Conservation (phyloP, 805 yeast genomes). For the Yamadazyma akitaensis region DNA sequence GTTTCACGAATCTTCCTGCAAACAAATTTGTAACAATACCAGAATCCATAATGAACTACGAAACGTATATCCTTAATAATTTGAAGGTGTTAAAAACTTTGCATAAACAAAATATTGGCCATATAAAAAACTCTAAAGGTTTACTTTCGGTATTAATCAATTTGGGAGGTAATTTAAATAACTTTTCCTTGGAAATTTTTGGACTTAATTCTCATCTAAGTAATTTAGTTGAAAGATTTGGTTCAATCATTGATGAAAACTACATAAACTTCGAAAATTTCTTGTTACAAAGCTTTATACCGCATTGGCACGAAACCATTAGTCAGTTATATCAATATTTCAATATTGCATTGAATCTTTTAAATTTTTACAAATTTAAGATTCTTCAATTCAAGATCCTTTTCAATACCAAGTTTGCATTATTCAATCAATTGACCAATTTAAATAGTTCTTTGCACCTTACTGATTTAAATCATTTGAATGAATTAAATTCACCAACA, state of each 20-base stretch:
- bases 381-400: constrained; percentile 46
- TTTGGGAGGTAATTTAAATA: constrained; percentile 55
- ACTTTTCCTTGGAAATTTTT: constrained; percentile 47
- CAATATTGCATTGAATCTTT: constrained; percentile 39
- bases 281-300: constrained; percentile 33
- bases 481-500: constrained; percentile 38
- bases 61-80: constrained; percentile 30
- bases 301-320: constrained; percentile 49
- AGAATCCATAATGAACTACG: constrained; percentile 28
- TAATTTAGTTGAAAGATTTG: constrained; percentile 45
- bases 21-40: constrained; percentile 28
- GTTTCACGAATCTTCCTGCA: constrained; percentile 9
- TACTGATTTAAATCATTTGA: constrained; percentile 22
- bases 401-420: constrained; percentile 37
- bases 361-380: constrained; percentile 50
- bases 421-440: constrained; percentile 35
- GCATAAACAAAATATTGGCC: constrained; percentile 35
- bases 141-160: constrained; percentile 43
- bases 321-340: constrained; percentile 47
- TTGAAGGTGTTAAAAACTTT: constrained; percentile 32
- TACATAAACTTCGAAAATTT: constrained; percentile 49
- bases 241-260: constrained; percentile 49
- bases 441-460: constrained; percentile 20
- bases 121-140: constrained; percentile 38
- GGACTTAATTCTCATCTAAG: constrained; percentile 23